phyloP scores from a whole-genome alignment of 345 rosid genomes.

The Euphorbia peplus region DNA sequence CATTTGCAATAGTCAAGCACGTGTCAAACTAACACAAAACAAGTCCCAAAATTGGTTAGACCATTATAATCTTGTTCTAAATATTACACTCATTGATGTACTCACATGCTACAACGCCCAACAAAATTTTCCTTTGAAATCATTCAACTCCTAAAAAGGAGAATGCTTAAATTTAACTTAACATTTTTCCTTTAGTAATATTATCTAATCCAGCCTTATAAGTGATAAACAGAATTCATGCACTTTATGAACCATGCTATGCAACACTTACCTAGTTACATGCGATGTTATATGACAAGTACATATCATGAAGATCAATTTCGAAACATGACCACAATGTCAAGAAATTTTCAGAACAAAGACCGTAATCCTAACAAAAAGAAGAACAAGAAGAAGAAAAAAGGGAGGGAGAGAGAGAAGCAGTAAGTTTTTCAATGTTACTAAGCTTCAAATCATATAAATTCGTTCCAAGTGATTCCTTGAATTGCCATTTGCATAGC shows the following conservation, averaged over 20 bases:
- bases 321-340: background rate
- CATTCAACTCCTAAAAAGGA: background rate
- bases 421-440: too few relatives aligned
- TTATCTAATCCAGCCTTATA: background rate
- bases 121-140: background rate
- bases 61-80: background rate
- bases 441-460: too few relatives aligned
- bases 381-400: too few relatives aligned
- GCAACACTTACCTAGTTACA: background rate
- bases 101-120: background rate
- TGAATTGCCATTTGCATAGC: too few relatives aligned
- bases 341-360: too few relatives aligned
- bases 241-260: background rate
- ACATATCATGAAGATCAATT: background rate
- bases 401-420: too few relatives aligned
- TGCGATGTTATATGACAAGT: background rate
- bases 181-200: background rate
- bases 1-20: background rate
- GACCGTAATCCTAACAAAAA: too few relatives aligned
- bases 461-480: too few relatives aligned
- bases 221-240: background rate
- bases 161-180: background rate
- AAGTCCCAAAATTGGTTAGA: background rate
- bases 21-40: background rate
- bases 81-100: background rate